Evolutionary conservation across 2,329 filamentous ascomycete genomes (phyloP), one percentile per base, ranked within the genome.

Genomic region (Chaetomium olivaceum): DNA sequence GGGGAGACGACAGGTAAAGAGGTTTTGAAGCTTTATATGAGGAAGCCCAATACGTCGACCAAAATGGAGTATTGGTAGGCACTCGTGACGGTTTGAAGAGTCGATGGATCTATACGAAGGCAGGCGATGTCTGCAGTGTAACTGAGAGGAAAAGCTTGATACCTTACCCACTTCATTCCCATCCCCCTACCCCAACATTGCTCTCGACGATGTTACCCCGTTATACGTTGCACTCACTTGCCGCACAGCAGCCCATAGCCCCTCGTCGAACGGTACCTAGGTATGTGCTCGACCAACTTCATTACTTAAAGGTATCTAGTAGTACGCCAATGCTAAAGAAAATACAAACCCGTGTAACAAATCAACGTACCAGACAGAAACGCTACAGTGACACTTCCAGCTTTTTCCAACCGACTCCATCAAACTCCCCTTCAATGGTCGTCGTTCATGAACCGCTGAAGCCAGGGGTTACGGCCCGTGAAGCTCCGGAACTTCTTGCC

Each of bases 401-500:
- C 50, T 16, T 54, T 31, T n/a, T 4, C 2, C 16, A 16, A 6
- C 16, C 16, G 16, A 43, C 23, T 8, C 19, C 33, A 57, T 36
- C 36, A 4, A 21, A 1, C 12, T 16, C 11, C 4, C 25, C 5
- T 25, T 63, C 36, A 67, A 16, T 67, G 27, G 4, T 65, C 33
- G 27, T 75, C 74, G 11, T 74, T 73, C 73, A 75, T 75, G 48
- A 75, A 73, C 11, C 64, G 64, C 21, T 74, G 70, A 52, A 76
- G 69, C 65, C 71, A 75, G 63, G 77, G 66, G 61, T 79, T 81
- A 59, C 79, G 75, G 5, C 78, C 77, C 63, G 80, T 81, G 67
- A 74, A 78, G 36, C 76, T 76, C 54, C 81, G 75, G 31, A 78
- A 76, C 64, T 76, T 77, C 75, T 84, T 83, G 5, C 82, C 82